Evolutionary conservation across 192 early-diverging fungal species (phyloP).

Genomic region (Phycomyces blakesleeanus): DNA sequence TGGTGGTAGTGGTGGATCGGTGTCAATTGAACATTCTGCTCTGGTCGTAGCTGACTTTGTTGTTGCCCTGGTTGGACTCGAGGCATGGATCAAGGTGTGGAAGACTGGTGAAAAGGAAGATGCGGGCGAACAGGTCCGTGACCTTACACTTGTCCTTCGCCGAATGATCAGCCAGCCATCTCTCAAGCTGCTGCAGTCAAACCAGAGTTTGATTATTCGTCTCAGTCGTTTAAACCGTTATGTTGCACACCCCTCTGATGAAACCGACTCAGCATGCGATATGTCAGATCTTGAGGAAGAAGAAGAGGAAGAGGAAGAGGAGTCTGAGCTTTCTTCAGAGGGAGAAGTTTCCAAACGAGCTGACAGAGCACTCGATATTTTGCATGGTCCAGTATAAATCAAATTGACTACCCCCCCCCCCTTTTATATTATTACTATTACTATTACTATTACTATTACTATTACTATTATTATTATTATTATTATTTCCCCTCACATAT

Average conservation of each 20-base stretch:
- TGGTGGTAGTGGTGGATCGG: not conserved
- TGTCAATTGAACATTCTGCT: constrained; percentile 8
- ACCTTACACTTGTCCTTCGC: not conserved
- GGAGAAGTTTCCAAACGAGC: constrained; percentile 3
- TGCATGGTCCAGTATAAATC: constrained; percentile 12
- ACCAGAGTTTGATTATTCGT: constrained; percentile 8
- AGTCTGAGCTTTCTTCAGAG: not conserved
- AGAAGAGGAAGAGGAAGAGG: not conserved
- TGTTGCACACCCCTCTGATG: not conserved
- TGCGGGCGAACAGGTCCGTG: constrained; percentile 8
- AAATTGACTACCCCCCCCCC: too few relatives aligned
- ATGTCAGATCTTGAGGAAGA: constrained; percentile 3
- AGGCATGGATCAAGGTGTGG: constrained; percentile 21
- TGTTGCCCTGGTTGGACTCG: constrained; percentile 10
- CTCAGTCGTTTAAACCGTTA: constrained; percentile 1
- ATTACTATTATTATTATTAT: too few relatives aligned
- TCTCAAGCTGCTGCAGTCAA: not conserved
- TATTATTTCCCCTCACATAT: too few relatives aligned
- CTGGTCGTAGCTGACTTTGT: constrained; percentile 27
- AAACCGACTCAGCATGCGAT: constrained; percentile 11
- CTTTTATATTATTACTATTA: not conserved
- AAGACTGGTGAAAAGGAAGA: not conserved
- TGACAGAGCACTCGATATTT: constrained; percentile 10
- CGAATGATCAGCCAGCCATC: constrained; percentile 11
- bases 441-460: not conserved